phyloP scores from a whole-genome alignment of 495 filamentous ascomycete species.

The Hypoxylon crocopeplum region DNA sequence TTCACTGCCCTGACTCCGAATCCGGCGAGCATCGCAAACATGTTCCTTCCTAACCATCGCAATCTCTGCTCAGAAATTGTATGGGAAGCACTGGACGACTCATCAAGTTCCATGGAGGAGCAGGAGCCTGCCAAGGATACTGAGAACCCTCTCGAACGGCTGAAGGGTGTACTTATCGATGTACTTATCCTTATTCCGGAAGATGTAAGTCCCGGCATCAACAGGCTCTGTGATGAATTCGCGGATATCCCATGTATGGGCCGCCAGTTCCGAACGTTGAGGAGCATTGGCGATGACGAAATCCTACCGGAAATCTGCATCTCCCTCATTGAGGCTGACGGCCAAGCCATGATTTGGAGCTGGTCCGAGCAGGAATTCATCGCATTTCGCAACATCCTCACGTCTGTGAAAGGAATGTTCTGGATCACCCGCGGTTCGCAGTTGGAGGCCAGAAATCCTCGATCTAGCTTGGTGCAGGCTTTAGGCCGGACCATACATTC shows the following conservation, averaged over 20 bases:
- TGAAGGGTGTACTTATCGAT: neutral
- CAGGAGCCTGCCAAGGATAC: neutral
- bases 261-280: constrained; percentile 22
- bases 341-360: constrained; percentile 26
- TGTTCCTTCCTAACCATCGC: constrained; percentile 41
- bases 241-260: constrained; percentile 1
- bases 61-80: constrained; percentile 40
- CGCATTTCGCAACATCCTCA: constrained; percentile 22
- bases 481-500: constrained; percentile 40
- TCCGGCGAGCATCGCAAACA: constrained; percentile 2
- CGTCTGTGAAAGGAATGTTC: constrained; percentile 24
- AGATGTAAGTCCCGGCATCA: neutral
- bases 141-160: neutral
- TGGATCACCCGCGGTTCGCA: constrained; percentile 42
- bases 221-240: constrained; percentile 1
- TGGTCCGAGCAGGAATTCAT: constrained; percentile 34
- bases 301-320: constrained; percentile 25
- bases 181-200: constrained; percentile 25
- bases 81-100: constrained; percentile 36
- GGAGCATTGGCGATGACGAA: constrained; percentile 7
- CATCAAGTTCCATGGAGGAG: neutral
- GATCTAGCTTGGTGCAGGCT: constrained; percentile 26
- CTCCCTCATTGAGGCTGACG: constrained; percentile 35
- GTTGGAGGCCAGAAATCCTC: constrained; percentile 26
- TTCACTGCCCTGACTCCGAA: constrained; percentile 19